Evolutionary conservation across 2,329 filamentous ascomycete genomes (phyloP).

Genomic region (Colletotrichum eremochloae): DNA sequence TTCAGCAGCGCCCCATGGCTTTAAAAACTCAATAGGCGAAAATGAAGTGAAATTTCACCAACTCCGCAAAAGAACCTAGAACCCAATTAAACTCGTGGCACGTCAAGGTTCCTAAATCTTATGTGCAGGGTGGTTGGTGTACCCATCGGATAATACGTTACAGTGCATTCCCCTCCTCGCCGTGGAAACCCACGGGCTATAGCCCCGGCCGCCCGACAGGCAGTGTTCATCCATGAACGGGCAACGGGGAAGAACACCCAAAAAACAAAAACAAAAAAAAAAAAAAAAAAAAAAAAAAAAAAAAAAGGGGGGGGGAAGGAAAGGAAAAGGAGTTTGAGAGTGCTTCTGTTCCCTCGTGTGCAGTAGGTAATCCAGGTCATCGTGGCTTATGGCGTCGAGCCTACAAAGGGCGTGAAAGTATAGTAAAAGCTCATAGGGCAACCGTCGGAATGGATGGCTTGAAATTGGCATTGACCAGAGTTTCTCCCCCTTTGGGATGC

Average conservation of each 20-base stretch:
- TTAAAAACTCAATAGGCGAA: background rate
- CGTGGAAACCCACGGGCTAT: constrained; percentile 5
- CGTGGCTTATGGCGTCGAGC: constrained; percentile 4
- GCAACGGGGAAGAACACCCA: background rate
- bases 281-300: too few species aligned
- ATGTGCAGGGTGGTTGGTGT: background rate
- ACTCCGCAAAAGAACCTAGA: constrained; percentile 5
- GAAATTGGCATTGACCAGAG: constrained; percentile 19
- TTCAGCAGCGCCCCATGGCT: background rate
- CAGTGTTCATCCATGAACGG: constrained; percentile 22
- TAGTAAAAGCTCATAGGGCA: constrained; percentile 17
- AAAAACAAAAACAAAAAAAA: too few species aligned
- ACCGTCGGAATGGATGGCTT: constrained; percentile 17
- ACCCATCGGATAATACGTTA: constrained; percentile 41
- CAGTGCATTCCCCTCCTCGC: constrained; percentile 28
- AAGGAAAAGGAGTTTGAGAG: background rate
- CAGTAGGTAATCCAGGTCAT: background rate
- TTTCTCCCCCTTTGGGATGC: constrained; percentile 12
- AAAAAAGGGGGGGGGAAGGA: too few species aligned
- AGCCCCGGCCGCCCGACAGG: constrained; percentile 21
- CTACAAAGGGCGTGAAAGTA: background rate
- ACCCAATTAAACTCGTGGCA: constrained; percentile 1
- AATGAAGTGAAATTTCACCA: background rate
- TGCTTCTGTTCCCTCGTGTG: background rate
- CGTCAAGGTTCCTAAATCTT: background rate